Evolutionary conservation across 2,329 filamentous ascomycete genomes (phyloP).

Genomic region (Cytospora chrysosperma): DNA sequence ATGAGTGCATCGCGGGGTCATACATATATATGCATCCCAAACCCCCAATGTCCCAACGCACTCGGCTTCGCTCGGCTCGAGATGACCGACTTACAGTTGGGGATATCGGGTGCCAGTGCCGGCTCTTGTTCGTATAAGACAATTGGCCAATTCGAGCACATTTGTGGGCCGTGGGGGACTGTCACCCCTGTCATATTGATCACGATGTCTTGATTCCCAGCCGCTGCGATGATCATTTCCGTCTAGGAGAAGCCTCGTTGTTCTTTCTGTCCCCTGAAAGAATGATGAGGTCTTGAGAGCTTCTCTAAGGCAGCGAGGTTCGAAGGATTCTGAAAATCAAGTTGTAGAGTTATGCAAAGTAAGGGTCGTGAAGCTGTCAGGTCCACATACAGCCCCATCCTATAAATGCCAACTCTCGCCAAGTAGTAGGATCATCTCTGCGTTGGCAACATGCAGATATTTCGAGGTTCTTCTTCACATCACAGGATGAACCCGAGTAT

Average conservation of each 20-base stretch:
- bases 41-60: background rate
- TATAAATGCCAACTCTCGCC: background rate
- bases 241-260: too few relatives aligned
- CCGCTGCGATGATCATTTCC: too few relatives aligned
- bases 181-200: background rate
- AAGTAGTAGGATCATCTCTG: too few relatives aligned
- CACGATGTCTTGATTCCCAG: background rate
- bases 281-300: too few relatives aligned
- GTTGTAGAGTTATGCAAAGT: too few relatives aligned
- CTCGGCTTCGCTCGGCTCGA: background rate
- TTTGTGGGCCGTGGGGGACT: background rate
- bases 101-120: background rate
- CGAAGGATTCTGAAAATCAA: too few relatives aligned
- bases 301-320: too few relatives aligned
- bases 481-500: conserved; percentile 2
- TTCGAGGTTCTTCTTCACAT: background rate
- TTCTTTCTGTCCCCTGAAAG: too few relatives aligned
- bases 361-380: background rate
- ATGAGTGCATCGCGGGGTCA: conserved; percentile 13
- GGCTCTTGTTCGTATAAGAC: conserved; percentile 14
- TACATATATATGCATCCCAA: too few relatives aligned
- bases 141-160: conserved; percentile 10
- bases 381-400: background rate
- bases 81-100: background rate
- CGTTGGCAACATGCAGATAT: too few relatives aligned